Evolutionary conservation across 1,284 basidiomycete genomes (phyloP).

Genomic region (Naganishia sp.): DNA sequence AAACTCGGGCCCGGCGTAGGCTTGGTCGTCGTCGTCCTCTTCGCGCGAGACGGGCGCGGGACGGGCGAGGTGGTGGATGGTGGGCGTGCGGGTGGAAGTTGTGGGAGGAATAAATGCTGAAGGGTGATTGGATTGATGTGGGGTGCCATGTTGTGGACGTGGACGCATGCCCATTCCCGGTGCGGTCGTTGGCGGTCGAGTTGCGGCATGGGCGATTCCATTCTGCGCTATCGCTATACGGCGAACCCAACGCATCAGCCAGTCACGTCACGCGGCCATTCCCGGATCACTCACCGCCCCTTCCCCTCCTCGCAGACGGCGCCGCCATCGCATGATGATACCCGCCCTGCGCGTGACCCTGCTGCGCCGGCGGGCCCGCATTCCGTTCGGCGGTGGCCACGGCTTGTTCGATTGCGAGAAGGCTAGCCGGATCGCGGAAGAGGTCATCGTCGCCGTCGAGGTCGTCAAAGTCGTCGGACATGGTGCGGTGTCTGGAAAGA

Average conservation of each 20-base stretch:
- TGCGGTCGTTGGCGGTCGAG: not conserved
- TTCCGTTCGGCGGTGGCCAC: slow-evolving; percentile 20
- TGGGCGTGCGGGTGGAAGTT: not conserved
- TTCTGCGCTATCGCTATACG: not conserved
- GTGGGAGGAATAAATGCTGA: not conserved
- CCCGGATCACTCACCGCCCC: slow-evolving; percentile 15
- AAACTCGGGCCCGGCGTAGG: slow-evolving; percentile 17
- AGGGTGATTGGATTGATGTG: not conserved
- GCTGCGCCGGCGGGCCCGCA: slow-evolving; percentile 5
- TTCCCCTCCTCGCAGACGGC: slow-evolving; percentile 1
- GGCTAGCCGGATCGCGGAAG: slow-evolving; percentile 17
- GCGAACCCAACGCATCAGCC: not conserved
- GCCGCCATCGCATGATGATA: slow-evolving; percentile 12
- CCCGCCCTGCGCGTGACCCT: not conserved
- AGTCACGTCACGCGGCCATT: not conserved
- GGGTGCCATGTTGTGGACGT: not conserved
- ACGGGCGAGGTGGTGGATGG: not conserved
- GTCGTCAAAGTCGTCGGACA: slow-evolving; percentile 28
- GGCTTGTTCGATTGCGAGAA: slow-evolving; percentile 14
- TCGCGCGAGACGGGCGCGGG: not conserved
- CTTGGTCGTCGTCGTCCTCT: slow-evolving; percentile 13
- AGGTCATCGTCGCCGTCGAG: slow-evolving; percentile 20
- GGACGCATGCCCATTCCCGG: slow-evolving; percentile 22
- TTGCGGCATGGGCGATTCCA: not conserved
- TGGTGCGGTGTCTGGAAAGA: not conserved